These are phyloP conservation scores for Coprinopsis sp. DNA, from an alignment of 768 basidiomycete genomes.

Conservation along the genomic window DNA sequence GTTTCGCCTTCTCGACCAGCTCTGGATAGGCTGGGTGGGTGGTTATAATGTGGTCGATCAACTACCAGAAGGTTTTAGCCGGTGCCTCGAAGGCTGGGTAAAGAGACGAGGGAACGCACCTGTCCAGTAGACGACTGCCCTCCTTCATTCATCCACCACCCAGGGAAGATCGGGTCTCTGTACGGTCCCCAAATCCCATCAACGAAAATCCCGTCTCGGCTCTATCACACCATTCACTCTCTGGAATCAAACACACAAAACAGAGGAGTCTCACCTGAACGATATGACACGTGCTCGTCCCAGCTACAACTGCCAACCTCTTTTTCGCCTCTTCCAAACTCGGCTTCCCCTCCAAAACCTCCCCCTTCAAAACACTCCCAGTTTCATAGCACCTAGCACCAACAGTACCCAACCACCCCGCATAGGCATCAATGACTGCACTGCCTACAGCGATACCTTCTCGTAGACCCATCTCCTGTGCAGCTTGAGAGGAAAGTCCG, in stretches of 20 bases:
- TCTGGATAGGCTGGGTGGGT: slow-evolving; percentile 83
- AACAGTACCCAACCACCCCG: slow-evolving; percentile 96
- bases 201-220: slow-evolving; percentile 79
- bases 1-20: slow-evolving; percentile 59
- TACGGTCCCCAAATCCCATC: slow-evolving; percentile 93
- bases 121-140: slow-evolving; percentile 99
- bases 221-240: slow-evolving; percentile 35
- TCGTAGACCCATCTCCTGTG: slow-evolving; percentile 76
- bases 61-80: slow-evolving; percentile 31
- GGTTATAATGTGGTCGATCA: slow-evolving; percentile 92
- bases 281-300: slow-evolving; percentile 94
- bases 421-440: slow-evolving; percentile 95
- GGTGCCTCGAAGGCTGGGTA: background rate
- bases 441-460: slow-evolving; percentile 92
- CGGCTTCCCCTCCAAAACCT: slow-evolving; percentile 49
- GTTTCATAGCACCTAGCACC: slow-evolving; percentile 56
- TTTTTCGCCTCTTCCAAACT: slow-evolving; percentile 71
- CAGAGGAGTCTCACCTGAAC: slow-evolving; percentile 57
- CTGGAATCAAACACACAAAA: background rate
- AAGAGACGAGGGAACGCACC: slow-evolving; percentile 37
- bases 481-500: slow-evolving; percentile 75
- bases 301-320: slow-evolving; percentile 88
- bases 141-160: slow-evolving; percentile 99
- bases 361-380: slow-evolving; percentile 37
- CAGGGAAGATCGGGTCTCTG: slow-evolving; percentile 84